Percentiles rank a stretch among this genome's conserved stretches.
phyloP scores from a whole-genome alignment of 306 rosid species.

The Nissolia schottii region DNA sequence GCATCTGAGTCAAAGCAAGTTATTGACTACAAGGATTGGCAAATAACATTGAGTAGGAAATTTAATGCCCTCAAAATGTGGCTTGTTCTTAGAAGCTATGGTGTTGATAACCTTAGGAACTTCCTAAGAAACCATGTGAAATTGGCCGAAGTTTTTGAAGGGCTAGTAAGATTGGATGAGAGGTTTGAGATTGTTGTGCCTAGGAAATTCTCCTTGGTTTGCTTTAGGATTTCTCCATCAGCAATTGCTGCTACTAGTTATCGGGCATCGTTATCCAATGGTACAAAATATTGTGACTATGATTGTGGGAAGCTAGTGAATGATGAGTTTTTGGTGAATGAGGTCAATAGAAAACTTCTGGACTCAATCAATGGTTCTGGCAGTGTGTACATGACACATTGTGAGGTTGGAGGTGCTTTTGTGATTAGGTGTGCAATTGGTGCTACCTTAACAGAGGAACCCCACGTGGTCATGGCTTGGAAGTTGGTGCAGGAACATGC shows the following conservation, averaged over 20 bases:
- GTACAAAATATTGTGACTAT: neutral
- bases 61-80: slow-evolving; percentile 46
- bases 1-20: slow-evolving; percentile 44
- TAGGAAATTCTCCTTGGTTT: slow-evolving; percentile 33
- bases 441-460: slow-evolving; percentile 38
- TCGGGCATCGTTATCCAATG: neutral
- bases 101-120: slow-evolving; percentile 36
- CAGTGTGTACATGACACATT: slow-evolving; percentile 37
- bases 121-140: slow-evolving; percentile 44
- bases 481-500: slow-evolving; percentile 46
- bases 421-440: slow-evolving; percentile 44
- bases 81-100: too few relatives aligned
- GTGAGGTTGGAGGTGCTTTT: slow-evolving; percentile 30
- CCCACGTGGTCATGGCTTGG: slow-evolving; percentile 34
- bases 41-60: slow-evolving; percentile 45
- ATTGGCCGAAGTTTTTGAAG: slow-evolving; percentile 48
- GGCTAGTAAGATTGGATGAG: slow-evolving; percentile 35
- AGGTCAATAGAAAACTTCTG: slow-evolving; percentile 28
- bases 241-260: neutral
- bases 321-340: slow-evolving; percentile 7
- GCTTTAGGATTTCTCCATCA: slow-evolving; percentile 44
- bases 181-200: slow-evolving; percentile 50
- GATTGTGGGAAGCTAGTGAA: slow-evolving; percentile 1
- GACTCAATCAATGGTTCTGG: slow-evolving; percentile 44
- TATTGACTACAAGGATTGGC: slow-evolving; percentile 62